phyloP scores from a whole-genome alignment of 306 rosid genomes.

The Glycine soja region DNA sequence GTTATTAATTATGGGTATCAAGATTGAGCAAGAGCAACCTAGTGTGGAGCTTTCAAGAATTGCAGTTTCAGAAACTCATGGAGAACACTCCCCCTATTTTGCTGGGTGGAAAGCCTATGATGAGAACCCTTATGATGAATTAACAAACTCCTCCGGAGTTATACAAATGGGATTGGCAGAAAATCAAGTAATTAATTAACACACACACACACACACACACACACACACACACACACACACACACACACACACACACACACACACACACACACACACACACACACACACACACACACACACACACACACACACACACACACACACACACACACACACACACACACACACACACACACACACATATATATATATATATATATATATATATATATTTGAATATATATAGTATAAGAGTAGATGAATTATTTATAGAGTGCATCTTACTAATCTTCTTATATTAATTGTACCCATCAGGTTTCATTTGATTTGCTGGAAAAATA shows the following conservation, averaged over 20 bases:
- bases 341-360: no score
- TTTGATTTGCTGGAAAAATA: constrained; percentile 81
- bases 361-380: no score
- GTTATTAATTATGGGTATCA: constrained; percentile 54
- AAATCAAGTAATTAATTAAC: constrained; percentile 71
- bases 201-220: no score
- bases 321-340: no score
- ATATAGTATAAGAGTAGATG: no score
- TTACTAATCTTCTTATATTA: not conserved
- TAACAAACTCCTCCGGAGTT: constrained; percentile 75
- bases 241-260: no score
- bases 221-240: no score
- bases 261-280: no score
- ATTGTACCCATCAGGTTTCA: constrained; percentile 66
- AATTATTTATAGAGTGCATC: not conserved
- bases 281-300: no score
- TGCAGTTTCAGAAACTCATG: constrained; percentile 84
- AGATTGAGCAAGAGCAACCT: constrained; percentile 47
- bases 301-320: no score
- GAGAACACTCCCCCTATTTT: constrained; percentile 89
- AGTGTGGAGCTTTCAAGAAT: constrained; percentile 64
- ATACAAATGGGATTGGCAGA: constrained; percentile 97
- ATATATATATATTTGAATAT: no score
- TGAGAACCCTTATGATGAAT: constrained; percentile 75
- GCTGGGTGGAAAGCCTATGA: constrained; percentile 98